Evolutionary conservation across 257 asterid genomes (phyloP).

Genomic region (Leptodermis oblonga): DNA sequence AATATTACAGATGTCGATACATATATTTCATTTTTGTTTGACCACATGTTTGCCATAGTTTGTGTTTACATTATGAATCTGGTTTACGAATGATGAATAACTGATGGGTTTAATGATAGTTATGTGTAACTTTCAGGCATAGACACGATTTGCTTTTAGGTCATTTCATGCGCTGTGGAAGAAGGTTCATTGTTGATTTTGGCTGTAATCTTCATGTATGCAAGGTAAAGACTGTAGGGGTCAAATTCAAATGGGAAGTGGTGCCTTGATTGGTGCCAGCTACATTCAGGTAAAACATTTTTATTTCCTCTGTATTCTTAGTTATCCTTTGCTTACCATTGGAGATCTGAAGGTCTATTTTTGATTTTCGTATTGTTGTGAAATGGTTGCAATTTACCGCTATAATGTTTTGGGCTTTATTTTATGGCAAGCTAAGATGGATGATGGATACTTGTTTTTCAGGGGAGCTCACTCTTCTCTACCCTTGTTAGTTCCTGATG

Average conservation of each 20-base stretch:
- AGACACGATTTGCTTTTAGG: not conserved
- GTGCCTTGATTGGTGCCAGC: slow-evolving; percentile 82
- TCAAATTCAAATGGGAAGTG: slow-evolving; percentile 81
- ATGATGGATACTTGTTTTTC: too few relatives aligned
- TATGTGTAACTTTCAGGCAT: too few relatives aligned
- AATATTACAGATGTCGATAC: not conserved
- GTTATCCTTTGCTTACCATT: not conserved
- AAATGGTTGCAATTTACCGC: not conserved
- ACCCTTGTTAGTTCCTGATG: too few relatives aligned
- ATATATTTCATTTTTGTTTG: too few relatives aligned
- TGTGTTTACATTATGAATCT: not conserved
- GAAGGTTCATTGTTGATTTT: not conserved
- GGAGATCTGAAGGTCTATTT: not conserved
- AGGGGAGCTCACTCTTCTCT: too few relatives aligned
- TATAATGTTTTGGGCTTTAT: not conserved
- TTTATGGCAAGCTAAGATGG: not conserved
- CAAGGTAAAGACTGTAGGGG: slow-evolving; percentile 84
- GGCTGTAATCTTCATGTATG: slow-evolving; percentile 13
- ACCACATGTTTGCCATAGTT: not conserved
- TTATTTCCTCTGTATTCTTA: not conserved
- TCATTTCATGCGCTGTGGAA: not conserved
- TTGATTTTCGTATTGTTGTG: too few relatives aligned
- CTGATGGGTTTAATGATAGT: too few relatives aligned
- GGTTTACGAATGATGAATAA: not conserved
- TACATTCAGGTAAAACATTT: slow-evolving; percentile 75